Evolutionary conservation across 176 grass and related monocot species (phyloP).

Genomic region (Typha latifolia): DNA sequence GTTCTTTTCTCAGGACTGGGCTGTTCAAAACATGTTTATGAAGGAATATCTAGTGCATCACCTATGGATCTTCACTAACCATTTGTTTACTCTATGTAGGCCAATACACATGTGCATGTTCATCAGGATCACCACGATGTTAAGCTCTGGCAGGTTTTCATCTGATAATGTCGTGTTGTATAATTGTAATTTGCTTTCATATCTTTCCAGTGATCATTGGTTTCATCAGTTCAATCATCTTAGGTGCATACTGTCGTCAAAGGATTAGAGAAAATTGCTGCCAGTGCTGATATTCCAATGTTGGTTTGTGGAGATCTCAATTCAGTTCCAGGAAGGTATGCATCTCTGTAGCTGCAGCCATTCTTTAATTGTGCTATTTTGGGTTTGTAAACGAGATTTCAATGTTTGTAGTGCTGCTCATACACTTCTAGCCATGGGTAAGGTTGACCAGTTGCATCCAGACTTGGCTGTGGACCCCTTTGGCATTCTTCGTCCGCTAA

Average conservation of each 20-base stretch:
- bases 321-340: conserved; percentile 73
- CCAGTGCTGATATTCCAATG: conserved; percentile 98
- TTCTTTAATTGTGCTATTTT: conserved; percentile 13
- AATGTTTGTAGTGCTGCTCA: conserved; percentile 67
- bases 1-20: not conserved
- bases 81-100: conserved; percentile 43
- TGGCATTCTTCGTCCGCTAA: conserved; percentile 74
- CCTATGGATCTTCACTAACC: not conserved
- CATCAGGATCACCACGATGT: conserved; percentile 93
- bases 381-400: not conserved
- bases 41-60: too few relatives aligned
- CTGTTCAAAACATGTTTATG: too few relatives aligned
- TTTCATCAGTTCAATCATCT: conserved; percentile 18
- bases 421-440: conserved; percentile 71
- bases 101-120: conserved; percentile 98
- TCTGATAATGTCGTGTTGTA: conserved; percentile 10
- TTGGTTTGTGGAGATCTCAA: conserved; percentile 99
- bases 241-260: conserved; percentile 97
- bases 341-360: not conserved
- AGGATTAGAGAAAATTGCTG: conserved; percentile 97
- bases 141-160: conserved; percentile 84
- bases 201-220: conserved; percentile 9
- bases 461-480: conserved; percentile 79
- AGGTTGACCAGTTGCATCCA: conserved; percentile 91
- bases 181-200: not conserved